Evolutionary conservation across 495 filamentous ascomycete genomes (phyloP).

Genomic region (Aspergillus campestris): DNA sequence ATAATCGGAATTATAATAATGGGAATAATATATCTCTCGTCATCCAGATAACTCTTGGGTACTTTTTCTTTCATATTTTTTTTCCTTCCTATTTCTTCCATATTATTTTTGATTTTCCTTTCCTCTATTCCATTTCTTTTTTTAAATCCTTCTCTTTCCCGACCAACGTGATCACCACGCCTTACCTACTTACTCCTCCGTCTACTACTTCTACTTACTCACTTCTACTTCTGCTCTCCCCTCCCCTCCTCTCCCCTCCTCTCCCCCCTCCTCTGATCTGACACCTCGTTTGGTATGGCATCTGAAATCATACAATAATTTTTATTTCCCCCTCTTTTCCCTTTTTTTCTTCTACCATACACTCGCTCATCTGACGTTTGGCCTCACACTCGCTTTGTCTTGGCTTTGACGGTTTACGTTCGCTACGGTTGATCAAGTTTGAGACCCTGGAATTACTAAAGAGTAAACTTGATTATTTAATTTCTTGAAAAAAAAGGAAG

Average conservation of each 20-base stretch:
- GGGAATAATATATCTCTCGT: conserved; percentile 15
- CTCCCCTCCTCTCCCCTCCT: conserved; percentile 11
- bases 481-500: conserved; percentile 9
- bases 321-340: conserved; percentile 9
- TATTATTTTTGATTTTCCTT: conserved; percentile 1
- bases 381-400: conserved; percentile 41
- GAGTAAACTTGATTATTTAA: neutral
- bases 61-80: neutral
- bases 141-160: conserved; percentile 15
- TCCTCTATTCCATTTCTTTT: conserved; percentile 1
- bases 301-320: conserved; percentile 14
- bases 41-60: conserved; percentile 6
- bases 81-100: neutral
- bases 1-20: neutral
- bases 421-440: conserved; percentile 28
- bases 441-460: too few relatives aligned
- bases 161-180: neutral
- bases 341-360: conserved; percentile 15
- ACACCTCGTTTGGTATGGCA: conserved; percentile 23
- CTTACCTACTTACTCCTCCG: conserved; percentile 17
- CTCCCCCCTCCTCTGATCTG: conserved; percentile 10
- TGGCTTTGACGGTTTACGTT: conserved; percentile 34
- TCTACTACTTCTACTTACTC: conserved; percentile 6
- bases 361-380: conserved; percentile 37
- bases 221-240: conserved; percentile 3